Evolutionary conservation across 192 early-diverging fungal species (phyloP), one percentile per base, ranked within the genome.

Genomic region (Spinellus fusiger): DNA sequence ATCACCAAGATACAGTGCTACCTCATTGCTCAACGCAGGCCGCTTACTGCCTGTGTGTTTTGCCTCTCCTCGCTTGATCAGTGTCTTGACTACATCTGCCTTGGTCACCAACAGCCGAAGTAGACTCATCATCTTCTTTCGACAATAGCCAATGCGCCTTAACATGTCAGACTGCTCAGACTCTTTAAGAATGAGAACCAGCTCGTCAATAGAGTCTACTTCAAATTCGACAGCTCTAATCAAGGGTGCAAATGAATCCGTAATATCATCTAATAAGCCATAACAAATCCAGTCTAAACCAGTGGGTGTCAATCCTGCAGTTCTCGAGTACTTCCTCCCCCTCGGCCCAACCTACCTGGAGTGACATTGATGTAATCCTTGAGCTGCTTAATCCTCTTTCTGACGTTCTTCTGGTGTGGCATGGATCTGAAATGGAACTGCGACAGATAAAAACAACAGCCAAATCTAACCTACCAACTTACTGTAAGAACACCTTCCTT

Each of bases 151-250:
- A 64, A 91, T 92, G 0, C 89, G 76, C 48, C 88, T 69, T 47
- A 92, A 66, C 89, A 91, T 91, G 57, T 91, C 89, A 1, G 80
- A 83, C 34, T 88, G 85, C 70, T 98, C 96, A 2, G 89, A 87
- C 68, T 94, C 92, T 44, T 92, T 87, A 18, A 95, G 77, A 28
- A 98, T 88, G 23, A 99, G 74, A 0, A 98, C 94, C 1, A 99
- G 69, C 59, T 99, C 96, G 66, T 99, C 96, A 60, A 99, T 95
- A 0, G 86, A 80, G 62, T 97, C 94, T 0, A 99, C 96, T 69
- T 98, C 96, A 53, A 91, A 83, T 75, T 99, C 96, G 62, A 99
- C 89, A 15, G 85, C 71, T 32, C 86, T 80, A 49, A 98, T 78
- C 10, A 95, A 75, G 5, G 95, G 94, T 29, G 90, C 89, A 66